Conservation (phyloP, 805 yeast genomes). For the Jamesozyma spencerorum region DNA sequence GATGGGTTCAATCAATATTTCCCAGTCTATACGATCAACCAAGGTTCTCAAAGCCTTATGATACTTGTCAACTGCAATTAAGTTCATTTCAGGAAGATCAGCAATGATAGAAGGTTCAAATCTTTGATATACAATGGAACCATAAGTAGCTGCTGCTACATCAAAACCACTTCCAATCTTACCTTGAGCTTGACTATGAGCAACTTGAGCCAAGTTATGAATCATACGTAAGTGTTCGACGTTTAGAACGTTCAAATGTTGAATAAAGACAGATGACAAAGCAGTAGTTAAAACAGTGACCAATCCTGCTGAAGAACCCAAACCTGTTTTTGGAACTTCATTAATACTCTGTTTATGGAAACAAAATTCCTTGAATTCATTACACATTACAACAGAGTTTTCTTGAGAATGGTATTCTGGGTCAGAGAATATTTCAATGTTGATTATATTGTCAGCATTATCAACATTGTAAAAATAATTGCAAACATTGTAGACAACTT, state of each 20-base stretch:
- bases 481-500: slow-evolving; percentile 48
- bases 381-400: slow-evolving; percentile 31
- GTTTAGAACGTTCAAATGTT: slow-evolving; percentile 27
- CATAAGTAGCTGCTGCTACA: slow-evolving; percentile 90
- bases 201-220: slow-evolving; percentile 79
- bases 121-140: slow-evolving; percentile 74
- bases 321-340: slow-evolving; percentile 83
- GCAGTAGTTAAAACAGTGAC: slow-evolving; percentile 74
- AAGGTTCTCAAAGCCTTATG: slow-evolving; percentile 27
- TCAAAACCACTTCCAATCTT: slow-evolving; percentile 97
- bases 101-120: slow-evolving; percentile 51
- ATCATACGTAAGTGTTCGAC: slow-evolving; percentile 31
- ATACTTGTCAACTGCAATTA: slow-evolving; percentile 16
- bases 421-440: slow-evolving; percentile 69
- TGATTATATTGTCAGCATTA: slow-evolving; percentile 27
- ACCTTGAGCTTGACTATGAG: slow-evolving; percentile 90
- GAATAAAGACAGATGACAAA: slow-evolving; percentile 40
- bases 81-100: slow-evolving; percentile 23
- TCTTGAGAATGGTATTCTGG: slow-evolving; percentile 80
- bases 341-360: slow-evolving; percentile 54
- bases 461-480: slow-evolving; percentile 38
- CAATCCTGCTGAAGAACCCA: slow-evolving; percentile 93
- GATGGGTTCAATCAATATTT: slow-evolving; percentile 44
- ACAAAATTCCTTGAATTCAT: slow-evolving; percentile 39
- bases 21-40: slow-evolving; percentile 49